Evolutionary conservation across 192 early-diverging fungal genomes (phyloP).

Genomic region (Entomortierella beljakovae): DNA sequence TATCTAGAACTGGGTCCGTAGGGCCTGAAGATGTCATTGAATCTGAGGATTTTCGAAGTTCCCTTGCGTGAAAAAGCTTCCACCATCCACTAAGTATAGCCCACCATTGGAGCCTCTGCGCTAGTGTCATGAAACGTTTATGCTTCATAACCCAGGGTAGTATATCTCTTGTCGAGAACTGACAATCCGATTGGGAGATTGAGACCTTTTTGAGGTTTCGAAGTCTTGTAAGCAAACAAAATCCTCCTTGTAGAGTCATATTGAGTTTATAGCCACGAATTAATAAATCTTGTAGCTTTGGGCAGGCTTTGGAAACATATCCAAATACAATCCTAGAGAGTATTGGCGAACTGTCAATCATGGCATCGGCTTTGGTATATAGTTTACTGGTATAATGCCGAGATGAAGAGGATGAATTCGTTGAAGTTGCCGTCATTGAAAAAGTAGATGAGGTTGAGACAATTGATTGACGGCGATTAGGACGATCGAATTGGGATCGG

Average conservation of each 20-base stretch:
- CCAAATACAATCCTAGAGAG: slow-evolving; percentile 24
- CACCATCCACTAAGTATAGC: slow-evolving; percentile 23
- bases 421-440: background rate
- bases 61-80: slow-evolving; percentile 11
- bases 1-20: too few relatives aligned
- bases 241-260: slow-evolving; percentile 21
- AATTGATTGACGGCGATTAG: background rate
- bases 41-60: too few relatives aligned
- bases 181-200: slow-evolving; percentile 14
- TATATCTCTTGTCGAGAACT: slow-evolving; percentile 16
- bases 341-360: slow-evolving; percentile 13
- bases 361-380: background rate
- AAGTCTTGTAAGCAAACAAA: slow-evolving; percentile 19
- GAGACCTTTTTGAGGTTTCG: slow-evolving; percentile 5
- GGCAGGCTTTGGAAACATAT: slow-evolving; percentile 18
- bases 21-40: too few relatives aligned
- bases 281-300: slow-evolving; percentile 4
- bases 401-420: background rate
- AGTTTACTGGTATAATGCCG: background rate
- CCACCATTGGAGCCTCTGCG: slow-evolving; percentile 5
- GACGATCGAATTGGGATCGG: background rate
- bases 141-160: slow-evolving; percentile 29
- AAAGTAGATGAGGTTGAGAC: background rate
- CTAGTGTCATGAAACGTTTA: background rate
- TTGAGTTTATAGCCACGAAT: slow-evolving; percentile 17